Evolutionary conservation across 768 basidiomycete genomes (phyloP).

Genomic region (Hemileccinum rubropunctum): DNA sequence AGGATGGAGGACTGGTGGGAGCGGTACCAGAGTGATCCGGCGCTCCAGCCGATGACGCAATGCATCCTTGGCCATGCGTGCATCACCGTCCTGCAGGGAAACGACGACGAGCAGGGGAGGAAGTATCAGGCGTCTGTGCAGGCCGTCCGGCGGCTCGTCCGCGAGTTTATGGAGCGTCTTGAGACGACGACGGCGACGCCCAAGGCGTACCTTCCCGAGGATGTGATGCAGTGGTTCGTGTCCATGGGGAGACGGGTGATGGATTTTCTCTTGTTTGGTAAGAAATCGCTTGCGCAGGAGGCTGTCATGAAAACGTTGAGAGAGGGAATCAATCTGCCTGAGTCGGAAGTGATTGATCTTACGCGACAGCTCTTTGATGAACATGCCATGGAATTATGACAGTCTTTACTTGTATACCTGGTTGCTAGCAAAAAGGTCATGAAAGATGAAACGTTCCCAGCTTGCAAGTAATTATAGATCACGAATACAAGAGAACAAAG

Average conservation of each 20-base stretch:
- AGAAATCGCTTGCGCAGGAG: constrained; percentile 9
- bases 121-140: constrained; percentile 17
- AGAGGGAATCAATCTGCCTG: constrained; percentile 8
- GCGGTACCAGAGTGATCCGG: constrained; percentile 12
- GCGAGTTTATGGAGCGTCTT: constrained; percentile 1
- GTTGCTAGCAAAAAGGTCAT: no score
- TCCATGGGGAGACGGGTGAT: constrained; percentile 13
- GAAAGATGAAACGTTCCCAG: no score
- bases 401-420: background rate
- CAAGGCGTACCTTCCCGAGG: constrained; percentile 8
- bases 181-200: background rate
- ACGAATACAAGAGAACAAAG: background rate
- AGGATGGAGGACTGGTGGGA: constrained; percentile 36
- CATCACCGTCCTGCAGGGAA: constrained; percentile 26
- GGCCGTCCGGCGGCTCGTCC: constrained; percentile 12
- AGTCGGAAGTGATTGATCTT: constrained; percentile 7
- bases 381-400: constrained; percentile 5
- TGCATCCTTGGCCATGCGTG: constrained; percentile 24
- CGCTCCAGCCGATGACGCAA: constrained; percentile 8
- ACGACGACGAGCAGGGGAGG: constrained; percentile 14
- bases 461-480: no score
- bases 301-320: constrained; percentile 7
- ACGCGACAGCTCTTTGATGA: constrained; percentile 14
- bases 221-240: constrained; percentile 15
- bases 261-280: constrained; percentile 12